Evolutionary conservation across 129 eudicot genomes (phyloP), one percentile per base, ranked within the genome.

Genomic region (Dittrichia graveolens): DNA sequence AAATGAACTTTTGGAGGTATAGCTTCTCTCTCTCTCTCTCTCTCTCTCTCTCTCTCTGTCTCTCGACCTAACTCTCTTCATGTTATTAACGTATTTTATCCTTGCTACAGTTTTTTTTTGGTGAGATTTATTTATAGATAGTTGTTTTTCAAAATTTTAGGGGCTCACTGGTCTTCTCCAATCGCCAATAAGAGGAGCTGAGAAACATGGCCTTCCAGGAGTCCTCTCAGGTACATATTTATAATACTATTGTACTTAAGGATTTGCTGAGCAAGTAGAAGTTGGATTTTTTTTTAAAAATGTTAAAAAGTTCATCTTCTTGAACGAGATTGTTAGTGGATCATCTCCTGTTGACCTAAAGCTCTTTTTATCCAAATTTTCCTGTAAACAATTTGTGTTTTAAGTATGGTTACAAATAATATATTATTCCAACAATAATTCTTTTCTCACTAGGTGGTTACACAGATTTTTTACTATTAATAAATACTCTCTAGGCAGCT

Each of bases 161-260:
- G 99, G 99, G 50, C 96, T 94, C 64, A 94, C 99, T 58, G 99
- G 99, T 72, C 97, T 94, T 69, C 96, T 94, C 52, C 99, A 94
- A 54, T 88, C 99, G 6, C 99, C 99, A 18, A 83, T 94, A 64
- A 84, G 81, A 83, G 99, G 99, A 72, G 99, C 99, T 72, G 99
- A 94, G 71, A 90, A 83, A 71, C 97, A 94, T 84, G 99, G 99
- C 13, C 89, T 94, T 49, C 99, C 96, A n/a, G 99, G 99, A 65
- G 92, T 90, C 44, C 81, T 88, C 67, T 90, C 99, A 74, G 98
- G 98, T 89, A 86, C 55, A 12, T 56, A 43, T 18, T 13, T 11
- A n/a, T 40, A 13, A 18, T 35, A 61, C 41, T 9, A 12, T 60
- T 39, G 14, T 12, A 38, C 5, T 38, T 60, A 24, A 38, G 50